These are phyloP conservation scores for Globisporangium mamillatum DNA, from an alignment of 352 stramenopile species.

Conservation along the genomic window DNA sequence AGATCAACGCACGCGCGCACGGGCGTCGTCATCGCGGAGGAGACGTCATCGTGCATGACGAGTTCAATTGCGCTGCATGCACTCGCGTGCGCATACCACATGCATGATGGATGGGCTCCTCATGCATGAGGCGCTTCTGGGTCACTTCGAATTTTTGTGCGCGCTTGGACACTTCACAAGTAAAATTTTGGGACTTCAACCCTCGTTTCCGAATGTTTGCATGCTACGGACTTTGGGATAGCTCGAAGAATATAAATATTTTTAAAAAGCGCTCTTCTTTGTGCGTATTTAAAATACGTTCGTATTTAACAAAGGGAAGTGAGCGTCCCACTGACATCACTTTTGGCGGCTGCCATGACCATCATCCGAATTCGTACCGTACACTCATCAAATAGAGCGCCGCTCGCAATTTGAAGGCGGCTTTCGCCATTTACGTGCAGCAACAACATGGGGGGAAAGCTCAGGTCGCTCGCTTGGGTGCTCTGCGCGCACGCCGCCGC, in stretches of 20 bases:
- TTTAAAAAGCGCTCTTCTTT: background rate
- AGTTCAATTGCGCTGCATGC: background rate
- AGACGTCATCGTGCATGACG: background rate
- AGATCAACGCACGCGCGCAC: background rate
- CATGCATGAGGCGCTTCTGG: background rate
- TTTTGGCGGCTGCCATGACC: background rate
- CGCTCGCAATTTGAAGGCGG: background rate
- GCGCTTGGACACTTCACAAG: background rate
- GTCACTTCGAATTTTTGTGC: background rate
- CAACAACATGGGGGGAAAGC: background rate
- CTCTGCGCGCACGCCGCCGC: constrained; percentile 44
- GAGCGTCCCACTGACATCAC: background rate
- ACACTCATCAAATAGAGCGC: background rate
- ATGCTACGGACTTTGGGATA: background rate
- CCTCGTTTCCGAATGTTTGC: background rate
- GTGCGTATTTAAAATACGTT: background rate
- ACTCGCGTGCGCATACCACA: background rate
- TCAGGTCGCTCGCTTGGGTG: constrained; percentile 28
- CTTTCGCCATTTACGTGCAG: background rate
- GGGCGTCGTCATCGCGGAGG: too few species aligned
- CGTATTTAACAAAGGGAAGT: background rate
- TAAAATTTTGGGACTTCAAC: constrained; percentile 7
- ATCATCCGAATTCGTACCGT: background rate
- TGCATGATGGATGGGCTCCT: background rate
- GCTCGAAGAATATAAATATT: background rate